phyloP scores from a whole-genome alignment of 1,284 basidiomycete species.

The Peniophora sp. region DNA sequence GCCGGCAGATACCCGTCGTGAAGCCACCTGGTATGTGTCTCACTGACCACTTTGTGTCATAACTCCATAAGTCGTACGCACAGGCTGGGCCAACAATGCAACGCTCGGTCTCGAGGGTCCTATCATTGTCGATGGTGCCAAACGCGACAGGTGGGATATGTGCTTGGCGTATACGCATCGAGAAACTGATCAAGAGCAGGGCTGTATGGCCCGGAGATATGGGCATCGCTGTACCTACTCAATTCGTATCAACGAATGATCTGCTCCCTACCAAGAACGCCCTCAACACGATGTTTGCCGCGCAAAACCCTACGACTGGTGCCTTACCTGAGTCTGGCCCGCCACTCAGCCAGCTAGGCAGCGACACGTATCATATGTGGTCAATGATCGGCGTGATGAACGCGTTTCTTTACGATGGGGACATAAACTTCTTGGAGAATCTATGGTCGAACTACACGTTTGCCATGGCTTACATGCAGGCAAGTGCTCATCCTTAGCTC shows the following conservation, averaged over 20 bases:
- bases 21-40: slow-evolving; percentile 22
- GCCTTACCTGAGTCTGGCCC: slow-evolving; percentile 51
- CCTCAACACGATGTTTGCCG: slow-evolving; percentile 49
- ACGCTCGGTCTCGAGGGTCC: slow-evolving; percentile 48
- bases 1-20: slow-evolving; percentile 41
- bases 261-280: slow-evolving; percentile 48
- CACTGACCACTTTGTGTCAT: background rate
- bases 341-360: slow-evolving; percentile 41
- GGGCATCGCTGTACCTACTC: slow-evolving; percentile 54
- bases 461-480: slow-evolving; percentile 15
- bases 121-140: slow-evolving; percentile 57
- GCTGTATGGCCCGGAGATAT: slow-evolving; percentile 36
- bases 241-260: slow-evolving; percentile 54
- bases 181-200: too few relatives aligned
- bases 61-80: background rate
- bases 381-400: slow-evolving; percentile 38
- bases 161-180: too few relatives aligned
- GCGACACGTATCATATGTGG: slow-evolving; percentile 36
- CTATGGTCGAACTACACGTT: slow-evolving; percentile 47
- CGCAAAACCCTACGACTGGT: slow-evolving; percentile 41
- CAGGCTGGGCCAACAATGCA: slow-evolving; percentile 53
- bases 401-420: slow-evolving; percentile 39
- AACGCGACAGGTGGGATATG: slow-evolving; percentile 34
- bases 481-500: too few relatives aligned
- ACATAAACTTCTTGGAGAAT: slow-evolving; percentile 31